These are phyloP conservation scores for Talaromyces amestolkiae DNA, from an alignment of 2,329 filamentous ascomycete species.

Conservation along the genomic window DNA sequence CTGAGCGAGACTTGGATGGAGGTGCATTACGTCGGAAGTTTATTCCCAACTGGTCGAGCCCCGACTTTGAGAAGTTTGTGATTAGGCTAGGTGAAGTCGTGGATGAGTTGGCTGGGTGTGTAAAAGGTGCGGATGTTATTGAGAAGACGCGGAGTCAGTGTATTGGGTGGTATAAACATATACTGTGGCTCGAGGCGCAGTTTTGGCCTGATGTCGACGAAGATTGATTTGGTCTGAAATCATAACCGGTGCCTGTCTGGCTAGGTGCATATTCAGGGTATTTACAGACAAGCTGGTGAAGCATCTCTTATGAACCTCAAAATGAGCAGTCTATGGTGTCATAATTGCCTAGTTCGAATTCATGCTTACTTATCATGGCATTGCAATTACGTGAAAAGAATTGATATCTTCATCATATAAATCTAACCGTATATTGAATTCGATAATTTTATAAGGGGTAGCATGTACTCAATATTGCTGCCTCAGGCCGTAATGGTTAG, in stretches of 20 bases:
- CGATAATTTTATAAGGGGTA: neutral
- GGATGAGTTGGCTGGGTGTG: conserved; percentile 51
- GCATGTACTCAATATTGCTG: neutral
- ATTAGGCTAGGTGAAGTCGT: conserved; percentile 54
- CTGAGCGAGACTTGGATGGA: conserved; percentile 57
- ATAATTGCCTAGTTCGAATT: neutral
- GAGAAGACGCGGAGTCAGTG: conserved; percentile 43
- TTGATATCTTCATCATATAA: neutral
- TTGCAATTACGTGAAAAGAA: neutral
- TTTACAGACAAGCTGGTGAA: neutral
- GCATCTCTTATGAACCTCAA: neutral
- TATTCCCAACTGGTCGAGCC: conserved; percentile 67
- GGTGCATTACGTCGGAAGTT: conserved; percentile 64
- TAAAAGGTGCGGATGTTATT: conserved; percentile 36
- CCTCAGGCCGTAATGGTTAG: conserved; percentile 13
- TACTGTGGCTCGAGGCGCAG: conserved; percentile 55
- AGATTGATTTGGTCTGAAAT: neutral
- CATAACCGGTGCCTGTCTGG: neutral
- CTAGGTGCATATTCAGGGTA: neutral
- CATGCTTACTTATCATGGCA: neutral
- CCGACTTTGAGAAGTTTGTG: conserved; percentile 61
- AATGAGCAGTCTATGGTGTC: neutral
- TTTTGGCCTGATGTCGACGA: conserved; percentile 55
- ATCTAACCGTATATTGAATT: neutral
- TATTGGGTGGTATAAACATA: conserved; percentile 50